phyloP scores from a whole-genome alignment of 208 protist species.

The Angomonas ambiguus region DNA sequence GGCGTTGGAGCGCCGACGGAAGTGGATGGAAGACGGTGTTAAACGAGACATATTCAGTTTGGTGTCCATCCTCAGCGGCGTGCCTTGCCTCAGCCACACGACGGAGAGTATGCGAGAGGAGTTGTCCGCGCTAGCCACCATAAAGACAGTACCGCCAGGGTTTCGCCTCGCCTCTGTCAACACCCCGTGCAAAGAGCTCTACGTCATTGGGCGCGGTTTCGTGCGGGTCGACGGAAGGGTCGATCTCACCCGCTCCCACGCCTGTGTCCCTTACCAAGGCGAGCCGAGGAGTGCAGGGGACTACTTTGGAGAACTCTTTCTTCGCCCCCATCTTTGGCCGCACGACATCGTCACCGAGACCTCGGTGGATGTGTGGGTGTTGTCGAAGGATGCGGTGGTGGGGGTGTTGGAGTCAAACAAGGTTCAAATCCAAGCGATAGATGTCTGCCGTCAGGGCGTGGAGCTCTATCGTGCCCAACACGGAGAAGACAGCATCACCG shows the following conservation, averaged over 20 bases:
- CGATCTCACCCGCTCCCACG: neutral
- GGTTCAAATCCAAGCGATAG: constrained; percentile 58
- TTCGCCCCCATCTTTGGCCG: constrained; percentile 71
- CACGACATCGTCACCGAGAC: constrained; percentile 48
- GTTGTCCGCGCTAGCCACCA: constrained; percentile 38
- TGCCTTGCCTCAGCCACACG: constrained; percentile 81
- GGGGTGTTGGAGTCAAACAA: constrained; percentile 36
- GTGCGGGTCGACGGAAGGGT: constrained; percentile 23
- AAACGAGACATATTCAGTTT: constrained; percentile 65
- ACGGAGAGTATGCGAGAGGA: constrained; percentile 66
- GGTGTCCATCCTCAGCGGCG: constrained; percentile 51
- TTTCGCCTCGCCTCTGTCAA: constrained; percentile 32
- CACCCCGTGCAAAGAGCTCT: constrained; percentile 57
- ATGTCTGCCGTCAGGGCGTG: constrained; percentile 78
- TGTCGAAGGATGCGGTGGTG: constrained; percentile 40
- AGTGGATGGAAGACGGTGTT: constrained; percentile 68
- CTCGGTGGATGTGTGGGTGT: constrained; percentile 71
- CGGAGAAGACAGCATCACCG: constrained; percentile 49
- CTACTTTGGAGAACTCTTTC: constrained; percentile 77
- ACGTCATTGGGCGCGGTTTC: constrained; percentile 68
- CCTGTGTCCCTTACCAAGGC: neutral
- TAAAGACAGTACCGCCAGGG: constrained; percentile 45
- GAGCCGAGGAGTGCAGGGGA: constrained; percentile 48
- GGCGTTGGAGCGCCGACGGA: constrained; percentile 46
- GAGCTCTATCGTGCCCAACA: constrained; percentile 60